These are phyloP conservation scores for Aspergillus aculeatus DNA, from an alignment of 2,329 filamentous ascomycete genomes.

Conservation along the genomic window DNA sequence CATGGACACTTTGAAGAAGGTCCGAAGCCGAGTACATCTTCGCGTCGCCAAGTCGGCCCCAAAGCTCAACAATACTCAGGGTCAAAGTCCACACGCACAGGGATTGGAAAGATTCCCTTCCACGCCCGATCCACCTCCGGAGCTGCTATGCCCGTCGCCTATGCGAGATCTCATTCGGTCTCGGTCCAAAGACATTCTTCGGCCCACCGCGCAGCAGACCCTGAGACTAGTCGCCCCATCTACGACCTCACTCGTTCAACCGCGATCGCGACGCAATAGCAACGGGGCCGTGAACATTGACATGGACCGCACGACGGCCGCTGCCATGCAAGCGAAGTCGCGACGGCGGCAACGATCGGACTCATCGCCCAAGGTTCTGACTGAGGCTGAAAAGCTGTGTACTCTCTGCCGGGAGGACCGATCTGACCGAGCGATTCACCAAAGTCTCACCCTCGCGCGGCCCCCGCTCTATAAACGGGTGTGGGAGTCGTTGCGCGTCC, in stretches of 20 bases:
- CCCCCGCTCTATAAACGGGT: slow-evolving; percentile 25
- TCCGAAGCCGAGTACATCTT: slow-evolving; percentile 41
- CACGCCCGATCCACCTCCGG: slow-evolving; percentile 26
- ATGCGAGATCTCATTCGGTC: slow-evolving; percentile 19
- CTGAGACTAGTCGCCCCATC: slow-evolving; percentile 39
- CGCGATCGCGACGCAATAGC: slow-evolving; percentile 25
- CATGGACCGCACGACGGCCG: slow-evolving; percentile 36
- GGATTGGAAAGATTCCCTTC: slow-evolving; percentile 30
- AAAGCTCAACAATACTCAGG: slow-evolving; percentile 29
- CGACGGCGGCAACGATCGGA: slow-evolving; percentile 33
- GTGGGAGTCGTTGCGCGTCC: slow-evolving; percentile 26
- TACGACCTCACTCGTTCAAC: slow-evolving; percentile 32
- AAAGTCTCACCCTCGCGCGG: slow-evolving; percentile 20
- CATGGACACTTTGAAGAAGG: slow-evolving; percentile 42
- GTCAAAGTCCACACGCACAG: slow-evolving; percentile 18
- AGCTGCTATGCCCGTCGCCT: slow-evolving; percentile 19
- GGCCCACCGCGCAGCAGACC: slow-evolving; percentile 28
- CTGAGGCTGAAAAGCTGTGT: slow-evolving; percentile 30
- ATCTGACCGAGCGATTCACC: slow-evolving; percentile 23
- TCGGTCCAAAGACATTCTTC: slow-evolving; percentile 27
- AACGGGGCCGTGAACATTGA: slow-evolving; percentile 26
- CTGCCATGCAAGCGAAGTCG: slow-evolving; percentile 37
- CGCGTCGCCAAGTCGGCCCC: slow-evolving; percentile 39
- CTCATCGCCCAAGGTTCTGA: slow-evolving; percentile 11
- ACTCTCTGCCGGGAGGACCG: slow-evolving; percentile 34